A percentile compares a stretch with the other conserved stretches of the same genome.
Evolutionary conservation across 805 yeast species (phyloP).

Genomic region (Zygoascus tannicola): DNA sequence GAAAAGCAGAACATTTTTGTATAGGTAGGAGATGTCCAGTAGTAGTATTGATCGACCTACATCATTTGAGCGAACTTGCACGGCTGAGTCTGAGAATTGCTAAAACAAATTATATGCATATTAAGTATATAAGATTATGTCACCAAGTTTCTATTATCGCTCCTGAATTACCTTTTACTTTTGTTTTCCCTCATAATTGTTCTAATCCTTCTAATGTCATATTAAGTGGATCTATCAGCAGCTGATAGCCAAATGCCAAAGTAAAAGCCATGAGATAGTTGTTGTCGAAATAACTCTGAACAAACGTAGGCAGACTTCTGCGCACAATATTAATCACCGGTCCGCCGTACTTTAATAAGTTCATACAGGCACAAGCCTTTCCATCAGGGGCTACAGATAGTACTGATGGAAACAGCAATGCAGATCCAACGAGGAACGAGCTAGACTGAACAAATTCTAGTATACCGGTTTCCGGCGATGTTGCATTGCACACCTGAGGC

Average conservation of each 20-base stretch:
- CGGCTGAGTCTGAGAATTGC: too few species aligned
- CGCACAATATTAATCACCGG: not conserved
- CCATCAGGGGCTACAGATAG: not conserved
- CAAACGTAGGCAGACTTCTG: not conserved
- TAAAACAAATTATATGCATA: too few species aligned
- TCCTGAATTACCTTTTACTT: too few species aligned
- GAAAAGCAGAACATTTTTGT: slow-evolving; percentile 2
- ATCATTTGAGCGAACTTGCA: too few species aligned
- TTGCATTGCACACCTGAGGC: not conserved
- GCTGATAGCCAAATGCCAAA: not conserved
- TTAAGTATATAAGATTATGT: too few species aligned
- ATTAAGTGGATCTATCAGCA: not conserved
- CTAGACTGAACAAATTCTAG: not conserved
- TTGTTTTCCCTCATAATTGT: too few species aligned
- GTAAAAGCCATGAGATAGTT: not conserved
- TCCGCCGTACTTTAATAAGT: not conserved
- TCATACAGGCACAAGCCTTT: not conserved
- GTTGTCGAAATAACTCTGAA: not conserved
- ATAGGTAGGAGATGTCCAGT: not conserved
- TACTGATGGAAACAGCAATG: not conserved
- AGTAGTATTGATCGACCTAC: too few species aligned
- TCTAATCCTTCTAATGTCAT: not conserved
- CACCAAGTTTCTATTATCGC: too few species aligned
- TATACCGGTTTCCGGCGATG: not conserved
- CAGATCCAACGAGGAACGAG: not conserved